Percentiles rank a stretch among this genome's conserved stretches.
phyloP scores from a whole-genome alignment of 164 flowering plant genomes.

The Liquidambar formosana region DNA sequence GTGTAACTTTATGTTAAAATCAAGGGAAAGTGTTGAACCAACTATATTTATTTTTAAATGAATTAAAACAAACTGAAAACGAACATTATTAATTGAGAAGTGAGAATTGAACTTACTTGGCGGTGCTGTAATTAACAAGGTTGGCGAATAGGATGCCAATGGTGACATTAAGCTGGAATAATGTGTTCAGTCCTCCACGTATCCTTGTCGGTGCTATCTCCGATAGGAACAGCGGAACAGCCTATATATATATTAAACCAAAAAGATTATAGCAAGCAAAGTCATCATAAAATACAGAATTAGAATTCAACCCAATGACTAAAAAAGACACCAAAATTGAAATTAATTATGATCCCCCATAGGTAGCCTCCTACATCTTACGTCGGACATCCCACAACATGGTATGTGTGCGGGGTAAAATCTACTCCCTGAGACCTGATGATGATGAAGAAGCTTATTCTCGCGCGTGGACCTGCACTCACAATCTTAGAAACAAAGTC shows the following conservation, averaged over 20 bases:
- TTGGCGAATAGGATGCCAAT: constrained; percentile 93
- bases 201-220: constrained; percentile 96
- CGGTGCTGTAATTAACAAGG: constrained; percentile 88
- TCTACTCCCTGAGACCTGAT: too few species aligned
- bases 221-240: constrained; percentile 89
- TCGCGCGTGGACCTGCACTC: too few species aligned
- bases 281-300: not conserved
- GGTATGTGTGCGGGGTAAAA: too few species aligned
- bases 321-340: not conserved
- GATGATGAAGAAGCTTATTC: too few species aligned
- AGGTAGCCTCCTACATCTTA: not conserved
- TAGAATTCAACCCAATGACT: too few species aligned
- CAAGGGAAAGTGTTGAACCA: too few species aligned
- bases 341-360: not conserved
- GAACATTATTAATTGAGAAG: too few species aligned
- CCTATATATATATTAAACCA: constrained; percentile 55
- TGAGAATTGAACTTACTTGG: constrained; percentile 49
- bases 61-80: constrained; percentile 1
- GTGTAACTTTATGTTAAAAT: not conserved
- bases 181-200: constrained; percentile 88
- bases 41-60: not conserved
- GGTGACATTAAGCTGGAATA: constrained; percentile 90
- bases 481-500: too few species aligned
- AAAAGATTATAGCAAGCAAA: too few species aligned
- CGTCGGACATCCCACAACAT: too few species aligned